Conservation (phyloP, 805 yeast species). For the Candida manassasensis region DNA sequence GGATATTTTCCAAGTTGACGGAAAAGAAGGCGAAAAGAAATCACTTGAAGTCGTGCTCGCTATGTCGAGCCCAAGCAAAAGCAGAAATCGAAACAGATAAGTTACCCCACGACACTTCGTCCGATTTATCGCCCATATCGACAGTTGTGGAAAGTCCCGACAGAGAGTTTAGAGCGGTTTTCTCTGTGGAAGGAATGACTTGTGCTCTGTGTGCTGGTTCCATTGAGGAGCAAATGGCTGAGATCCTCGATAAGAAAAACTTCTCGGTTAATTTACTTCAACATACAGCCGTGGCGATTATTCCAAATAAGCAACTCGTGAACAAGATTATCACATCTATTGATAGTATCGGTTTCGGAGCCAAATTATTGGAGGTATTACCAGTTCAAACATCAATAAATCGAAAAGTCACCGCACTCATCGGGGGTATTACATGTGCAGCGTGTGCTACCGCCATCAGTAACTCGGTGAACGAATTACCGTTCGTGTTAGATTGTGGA, state of each 20-base stretch:
- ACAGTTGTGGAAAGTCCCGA: conserved; percentile 17
- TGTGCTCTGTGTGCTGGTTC: conserved; percentile 35
- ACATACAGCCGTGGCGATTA: conserved; percentile 49
- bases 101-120: conserved; percentile 3
- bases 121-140: conserved; percentile 12
- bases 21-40: conserved; percentile 15
- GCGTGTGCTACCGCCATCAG: conserved; percentile 60
- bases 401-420: conserved; percentile 52
- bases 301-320: conserved; percentile 47
- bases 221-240: conserved; percentile 26
- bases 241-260: conserved; percentile 14
- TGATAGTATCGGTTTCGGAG: conserved; percentile 35
- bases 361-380: conserved; percentile 51
- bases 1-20: conserved; percentile 14
- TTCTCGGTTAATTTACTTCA: conserved; percentile 49
- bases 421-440: conserved; percentile 75
- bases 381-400: conserved; percentile 50
- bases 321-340: conserved; percentile 26
- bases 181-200: conserved; percentile 46
- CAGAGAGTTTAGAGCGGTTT: conserved; percentile 43
- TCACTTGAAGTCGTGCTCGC: conserved; percentile 40
- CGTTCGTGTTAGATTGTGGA: conserved; percentile 49
- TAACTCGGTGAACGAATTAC: conserved; percentile 41
- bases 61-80: conserved; percentile 27
- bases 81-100: conserved; percentile 11